These are phyloP conservation scores for Hypoxylon sp. DNA, from an alignment of 2,329 filamentous ascomycete species.

Conservation along the genomic window DNA sequence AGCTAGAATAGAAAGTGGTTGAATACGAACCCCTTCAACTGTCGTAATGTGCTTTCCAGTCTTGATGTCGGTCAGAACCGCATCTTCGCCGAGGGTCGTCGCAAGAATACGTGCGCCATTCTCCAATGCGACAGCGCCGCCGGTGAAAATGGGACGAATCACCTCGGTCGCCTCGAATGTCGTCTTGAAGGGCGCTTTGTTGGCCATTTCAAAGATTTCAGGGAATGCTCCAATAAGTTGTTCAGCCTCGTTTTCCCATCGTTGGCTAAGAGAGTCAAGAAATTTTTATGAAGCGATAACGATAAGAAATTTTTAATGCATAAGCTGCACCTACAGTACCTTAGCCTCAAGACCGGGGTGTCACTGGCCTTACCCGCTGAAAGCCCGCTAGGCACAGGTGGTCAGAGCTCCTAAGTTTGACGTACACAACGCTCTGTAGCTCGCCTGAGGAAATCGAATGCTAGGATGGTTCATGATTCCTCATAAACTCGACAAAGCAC, in stretches of 20 bases:
- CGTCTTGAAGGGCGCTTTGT: slow-evolving; percentile 77
- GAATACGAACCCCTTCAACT: slow-evolving; percentile 79
- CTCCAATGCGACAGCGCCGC: slow-evolving; percentile 87
- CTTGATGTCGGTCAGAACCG: slow-evolving; percentile 83
- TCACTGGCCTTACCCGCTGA: background rate
- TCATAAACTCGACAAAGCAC: background rate
- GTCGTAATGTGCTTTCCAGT: slow-evolving; percentile 85
- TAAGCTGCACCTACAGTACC: slow-evolving; percentile 17
- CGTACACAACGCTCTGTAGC: background rate
- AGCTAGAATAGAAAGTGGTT: background rate
- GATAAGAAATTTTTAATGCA: slow-evolving; percentile 42
- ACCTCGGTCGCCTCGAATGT: slow-evolving; percentile 88
- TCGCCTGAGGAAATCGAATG: background rate
- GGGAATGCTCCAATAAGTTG: slow-evolving; percentile 18
- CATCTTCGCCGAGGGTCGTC: slow-evolving; percentile 92
- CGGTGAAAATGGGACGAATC: slow-evolving; percentile 93
- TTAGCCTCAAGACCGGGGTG: slow-evolving; percentile 1
- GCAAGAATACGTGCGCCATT: slow-evolving; percentile 84
- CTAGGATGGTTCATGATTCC: background rate
- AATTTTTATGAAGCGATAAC: slow-evolving; percentile 44
- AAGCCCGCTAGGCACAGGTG: background rate
- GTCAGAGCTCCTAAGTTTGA: background rate
- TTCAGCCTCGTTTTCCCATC: slow-evolving; percentile 8
- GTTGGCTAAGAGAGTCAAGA: slow-evolving; percentile 39
- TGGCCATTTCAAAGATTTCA: slow-evolving; percentile 62